Base-by-base conservation (phyloP, 257 asterid species). In the Salvia rosmarinus region DNA sequence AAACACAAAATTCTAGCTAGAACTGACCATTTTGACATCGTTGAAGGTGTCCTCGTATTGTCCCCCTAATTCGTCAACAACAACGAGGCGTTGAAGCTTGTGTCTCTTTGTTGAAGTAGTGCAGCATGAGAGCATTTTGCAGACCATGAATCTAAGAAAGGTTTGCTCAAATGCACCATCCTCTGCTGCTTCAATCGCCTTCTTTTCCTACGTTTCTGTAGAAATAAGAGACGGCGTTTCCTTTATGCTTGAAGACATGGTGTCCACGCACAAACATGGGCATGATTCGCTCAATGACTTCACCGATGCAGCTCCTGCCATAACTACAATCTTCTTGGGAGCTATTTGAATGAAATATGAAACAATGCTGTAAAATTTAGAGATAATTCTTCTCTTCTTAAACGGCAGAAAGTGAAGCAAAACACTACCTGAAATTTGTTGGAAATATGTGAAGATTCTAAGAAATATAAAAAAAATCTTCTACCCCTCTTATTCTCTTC, bases 21-120 rank as follows among this genome's bases (percentile, higher is more conserved):
- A 51, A 55, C 86, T 83, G 51, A 84, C 95, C 62, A 34, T 62
- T 77, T 86, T 88, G 9, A 88, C 88, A 75, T 88, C 95, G 57
- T 74, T 82, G 72, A 83, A 87, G 70, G 86, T 79, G 46, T 86
- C 95, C 12, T 86, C 92, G 12, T 83, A 85, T 37, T 88, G 87
- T 1, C 88, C 95, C 40, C 86, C 90, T 77, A 86, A 47, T 28
- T 87, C 85, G 82, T 60, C 75, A 54, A 83, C 90, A 80, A 86
- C 68, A 1, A 63, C 67, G 21, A 82, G 54, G 50, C 73, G 50
- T 56, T 42, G 58, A 54, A 70, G 13, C 80, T 78, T 84, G 59
- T 78, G 73, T 20, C 71, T 76, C 79, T 74, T 81, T 46, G 80
- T 83, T 47, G 81, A 75, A 71, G 56, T 9, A 50, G 14, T 39